Evolutionary conservation across 2,329 filamentous ascomycete genomes (phyloP).

Genomic region (Calonectria hawksworthii): DNA sequence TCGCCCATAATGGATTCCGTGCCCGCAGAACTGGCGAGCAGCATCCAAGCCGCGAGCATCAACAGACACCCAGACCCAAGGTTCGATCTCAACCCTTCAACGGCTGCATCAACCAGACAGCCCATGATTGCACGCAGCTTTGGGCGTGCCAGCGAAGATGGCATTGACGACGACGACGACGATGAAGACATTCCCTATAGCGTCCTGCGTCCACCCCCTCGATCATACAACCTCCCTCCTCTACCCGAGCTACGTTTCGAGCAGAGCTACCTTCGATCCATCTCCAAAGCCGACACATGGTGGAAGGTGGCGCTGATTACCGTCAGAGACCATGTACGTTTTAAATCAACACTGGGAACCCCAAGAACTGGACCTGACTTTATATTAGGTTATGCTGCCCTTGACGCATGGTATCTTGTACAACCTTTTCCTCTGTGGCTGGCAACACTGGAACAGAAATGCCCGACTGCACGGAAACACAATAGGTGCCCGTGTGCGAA

Average conservation of each 20-base stretch:
- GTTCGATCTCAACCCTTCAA: slow-evolving; percentile 86
- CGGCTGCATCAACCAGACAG: slow-evolving; percentile 73
- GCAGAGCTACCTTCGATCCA: slow-evolving; percentile 96
- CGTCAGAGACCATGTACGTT: slow-evolving; percentile 83
- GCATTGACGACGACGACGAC: slow-evolving; percentile 60
- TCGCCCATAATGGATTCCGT: slow-evolving; percentile 64
- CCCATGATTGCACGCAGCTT: slow-evolving; percentile 44
- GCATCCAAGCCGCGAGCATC: slow-evolving; percentile 85
- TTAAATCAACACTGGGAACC: background rate
- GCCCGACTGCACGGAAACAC: slow-evolving; percentile 83
- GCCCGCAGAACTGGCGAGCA: slow-evolving; percentile 79
- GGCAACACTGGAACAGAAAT: slow-evolving; percentile 89
- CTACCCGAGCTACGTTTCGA: slow-evolving; percentile 95
- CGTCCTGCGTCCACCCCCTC: slow-evolving; percentile 69
- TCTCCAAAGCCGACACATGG: slow-evolving; percentile 84
- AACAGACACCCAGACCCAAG: slow-evolving; percentile 77
- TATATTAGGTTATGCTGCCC: slow-evolving; percentile 81
- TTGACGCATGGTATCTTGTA: slow-evolving; percentile 91
- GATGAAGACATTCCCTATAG: slow-evolving; percentile 78
- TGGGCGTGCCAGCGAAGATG: slow-evolving; percentile 42
- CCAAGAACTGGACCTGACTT: background rate
- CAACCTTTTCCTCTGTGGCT: slow-evolving; percentile 86
- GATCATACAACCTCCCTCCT: slow-evolving; percentile 65
- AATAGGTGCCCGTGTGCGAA: slow-evolving; percentile 80
- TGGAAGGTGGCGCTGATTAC: slow-evolving; percentile 88